Evolutionary conservation across 176 grass and related monocot species (phyloP).

Genomic region (Urochloa ruziziensis): DNA sequence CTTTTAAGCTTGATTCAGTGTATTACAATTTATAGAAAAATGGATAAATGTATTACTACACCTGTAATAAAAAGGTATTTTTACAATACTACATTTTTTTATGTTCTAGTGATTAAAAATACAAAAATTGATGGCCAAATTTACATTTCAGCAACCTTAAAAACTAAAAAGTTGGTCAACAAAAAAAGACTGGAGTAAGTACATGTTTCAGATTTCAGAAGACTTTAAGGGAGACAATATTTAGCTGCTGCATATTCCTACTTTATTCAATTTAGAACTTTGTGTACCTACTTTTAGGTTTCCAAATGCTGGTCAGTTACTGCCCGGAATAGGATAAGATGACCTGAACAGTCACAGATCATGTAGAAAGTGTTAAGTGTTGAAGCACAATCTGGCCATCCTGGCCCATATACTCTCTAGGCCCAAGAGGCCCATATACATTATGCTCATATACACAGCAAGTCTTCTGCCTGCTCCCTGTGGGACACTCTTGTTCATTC

Average conservation of each 20-base stretch:
- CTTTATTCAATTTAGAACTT: neutral
- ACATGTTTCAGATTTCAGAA: neutral
- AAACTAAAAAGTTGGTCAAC: neutral
- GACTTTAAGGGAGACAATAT: neutral
- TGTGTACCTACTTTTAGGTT: neutral
- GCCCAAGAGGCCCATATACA: too few species aligned
- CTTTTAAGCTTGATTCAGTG: too few species aligned
- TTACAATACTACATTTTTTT: neutral
- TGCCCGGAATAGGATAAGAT: neutral
- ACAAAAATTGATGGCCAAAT: neutral
- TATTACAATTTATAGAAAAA: neutral
- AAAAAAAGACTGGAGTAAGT: neutral
- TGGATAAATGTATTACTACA: neutral
- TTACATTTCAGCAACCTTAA: neutral
- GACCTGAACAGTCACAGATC: neutral
- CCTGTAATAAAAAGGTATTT: neutral
- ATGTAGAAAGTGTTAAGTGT: too few species aligned
- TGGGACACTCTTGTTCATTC: too few species aligned
- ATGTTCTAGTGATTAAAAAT: neutral
- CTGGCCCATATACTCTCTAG: too few species aligned
- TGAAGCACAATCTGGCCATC: too few species aligned
- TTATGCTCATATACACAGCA: too few species aligned
- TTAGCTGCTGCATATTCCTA: neutral
- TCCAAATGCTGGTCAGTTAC: constrained; percentile 11
- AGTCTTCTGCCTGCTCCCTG: too few species aligned